Conservation (phyloP, 2,329 filamentous ascomycete species). For the Ophiostoma australiae region DNA sequence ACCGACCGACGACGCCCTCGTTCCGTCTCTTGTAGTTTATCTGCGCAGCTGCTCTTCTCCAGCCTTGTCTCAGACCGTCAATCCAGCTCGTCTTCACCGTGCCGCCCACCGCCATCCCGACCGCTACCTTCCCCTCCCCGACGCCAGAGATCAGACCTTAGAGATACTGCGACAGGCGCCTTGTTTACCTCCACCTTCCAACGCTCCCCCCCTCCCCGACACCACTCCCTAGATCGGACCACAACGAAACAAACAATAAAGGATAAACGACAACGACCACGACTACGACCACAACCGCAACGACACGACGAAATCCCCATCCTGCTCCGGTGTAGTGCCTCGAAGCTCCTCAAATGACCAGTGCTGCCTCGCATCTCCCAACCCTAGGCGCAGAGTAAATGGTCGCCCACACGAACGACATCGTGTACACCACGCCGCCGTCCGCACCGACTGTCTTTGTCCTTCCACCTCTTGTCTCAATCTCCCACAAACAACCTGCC, state of each 20-base stretch:
- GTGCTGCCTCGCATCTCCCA: background rate
- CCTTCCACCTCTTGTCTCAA: constrained; percentile 5
- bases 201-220: background rate
- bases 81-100: background rate
- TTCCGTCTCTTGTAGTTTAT: background rate
- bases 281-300: too few species aligned
- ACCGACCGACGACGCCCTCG: constrained; percentile 13
- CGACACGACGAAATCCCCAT: background rate
- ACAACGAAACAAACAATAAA: background rate
- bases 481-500: constrained; percentile 1
- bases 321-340: background rate
- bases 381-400: background rate
- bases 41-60: background rate
- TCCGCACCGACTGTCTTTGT: background rate
- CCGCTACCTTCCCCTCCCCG: background rate
- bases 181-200: constrained; percentile 3
- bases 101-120: background rate
- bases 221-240: background rate
- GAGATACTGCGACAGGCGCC: constrained; percentile 1
- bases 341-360: background rate
- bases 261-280: background rate
- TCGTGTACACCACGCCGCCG: background rate
- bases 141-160: background rate
- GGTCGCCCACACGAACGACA: background rate
- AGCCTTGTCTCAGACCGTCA: background rate